Percentiles rank a stretch among this genome's conserved stretches.
phyloP scores from a whole-genome alignment of 2,329 filamentous ascomycete species.

The Ilyonectria mors-panacis region DNA sequence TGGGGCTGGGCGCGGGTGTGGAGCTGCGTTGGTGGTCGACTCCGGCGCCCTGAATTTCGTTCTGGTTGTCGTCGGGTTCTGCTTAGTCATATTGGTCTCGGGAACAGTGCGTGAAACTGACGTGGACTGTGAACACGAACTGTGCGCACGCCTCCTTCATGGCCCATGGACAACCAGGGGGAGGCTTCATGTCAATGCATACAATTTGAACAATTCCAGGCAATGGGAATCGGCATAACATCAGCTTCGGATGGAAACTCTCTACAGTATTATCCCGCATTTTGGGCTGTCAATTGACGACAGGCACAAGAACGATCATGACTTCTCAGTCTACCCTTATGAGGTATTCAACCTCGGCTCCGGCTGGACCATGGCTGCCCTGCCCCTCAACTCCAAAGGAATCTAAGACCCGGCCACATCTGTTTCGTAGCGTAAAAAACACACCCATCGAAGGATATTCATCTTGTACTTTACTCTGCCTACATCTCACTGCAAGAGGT shows the following conservation, averaged over 20 bases:
- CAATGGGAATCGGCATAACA: not conserved
- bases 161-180: not conserved
- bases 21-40: constrained; percentile 50
- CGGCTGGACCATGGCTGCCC: constrained; percentile 16
- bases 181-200: not conserved
- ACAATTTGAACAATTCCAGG: not conserved
- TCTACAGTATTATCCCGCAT: too few relatives aligned
- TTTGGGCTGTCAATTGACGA: not conserved
- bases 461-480: not conserved
- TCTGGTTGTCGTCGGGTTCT: not conserved
- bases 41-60: constrained; percentile 40
- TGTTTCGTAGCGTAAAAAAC: not conserved
- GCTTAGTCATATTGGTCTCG: constrained; percentile 35
- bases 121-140: not conserved
- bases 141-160: not conserved
- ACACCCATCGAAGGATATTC: not conserved
- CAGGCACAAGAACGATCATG: constrained; percentile 7
- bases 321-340: not conserved
- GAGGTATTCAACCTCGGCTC: constrained; percentile 23
- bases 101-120: constrained; percentile 4
- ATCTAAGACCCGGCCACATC: constrained; percentile 6
- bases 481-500: too few relatives aligned
- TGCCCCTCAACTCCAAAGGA: constrained; percentile 22
- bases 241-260: too few relatives aligned
- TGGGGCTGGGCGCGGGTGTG: constrained; percentile 36